Evolutionary conservation across 2,329 filamentous ascomycete species (phyloP).

Genomic region (Fusarium agapanthi): DNA sequence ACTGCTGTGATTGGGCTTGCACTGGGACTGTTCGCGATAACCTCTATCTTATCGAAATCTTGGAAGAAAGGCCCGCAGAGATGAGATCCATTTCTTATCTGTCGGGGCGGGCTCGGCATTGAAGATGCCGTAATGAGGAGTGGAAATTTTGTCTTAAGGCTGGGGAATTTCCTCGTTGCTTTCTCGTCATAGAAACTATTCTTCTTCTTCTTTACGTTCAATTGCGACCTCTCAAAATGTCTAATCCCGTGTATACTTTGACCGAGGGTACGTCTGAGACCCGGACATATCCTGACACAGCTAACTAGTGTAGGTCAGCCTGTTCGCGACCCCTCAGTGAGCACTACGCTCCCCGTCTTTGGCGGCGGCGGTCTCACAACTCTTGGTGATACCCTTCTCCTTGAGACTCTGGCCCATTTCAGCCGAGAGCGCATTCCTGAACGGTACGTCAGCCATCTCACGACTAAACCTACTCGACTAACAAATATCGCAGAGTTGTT

Average conservation of each 20-base stretch:
- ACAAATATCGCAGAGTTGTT: slow-evolving; percentile 31
- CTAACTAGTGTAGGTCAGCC: slow-evolving; percentile 1
- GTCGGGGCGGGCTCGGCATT: slow-evolving; percentile 2
- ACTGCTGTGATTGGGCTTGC: background rate
- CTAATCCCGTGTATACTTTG: slow-evolving; percentile 9
- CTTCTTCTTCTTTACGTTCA: too few relatives aligned
- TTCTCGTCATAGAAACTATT: background rate
- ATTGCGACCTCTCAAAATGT: background rate
- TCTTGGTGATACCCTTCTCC: slow-evolving; percentile 7
- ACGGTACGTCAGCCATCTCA: background rate
- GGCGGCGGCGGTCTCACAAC: slow-evolving; percentile 10
- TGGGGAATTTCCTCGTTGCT: background rate
- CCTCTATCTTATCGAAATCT: slow-evolving; percentile 1
- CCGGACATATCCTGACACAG: rapidly evolving
- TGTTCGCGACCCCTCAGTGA: slow-evolving; percentile 12
- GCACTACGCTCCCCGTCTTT: slow-evolving; percentile 4
- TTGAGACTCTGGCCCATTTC: slow-evolving; percentile 4
- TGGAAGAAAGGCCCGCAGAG: background rate
- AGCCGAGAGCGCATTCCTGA: slow-evolving; percentile 13
- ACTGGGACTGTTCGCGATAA: background rate
- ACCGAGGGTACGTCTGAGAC: background rate
- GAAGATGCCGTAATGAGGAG: background rate
- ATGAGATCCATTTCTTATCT: background rate
- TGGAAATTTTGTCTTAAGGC: background rate
- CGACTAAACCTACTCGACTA: background rate